Conservation (phyloP, 306 rosid genomes). For the Prunus persica region DNA sequence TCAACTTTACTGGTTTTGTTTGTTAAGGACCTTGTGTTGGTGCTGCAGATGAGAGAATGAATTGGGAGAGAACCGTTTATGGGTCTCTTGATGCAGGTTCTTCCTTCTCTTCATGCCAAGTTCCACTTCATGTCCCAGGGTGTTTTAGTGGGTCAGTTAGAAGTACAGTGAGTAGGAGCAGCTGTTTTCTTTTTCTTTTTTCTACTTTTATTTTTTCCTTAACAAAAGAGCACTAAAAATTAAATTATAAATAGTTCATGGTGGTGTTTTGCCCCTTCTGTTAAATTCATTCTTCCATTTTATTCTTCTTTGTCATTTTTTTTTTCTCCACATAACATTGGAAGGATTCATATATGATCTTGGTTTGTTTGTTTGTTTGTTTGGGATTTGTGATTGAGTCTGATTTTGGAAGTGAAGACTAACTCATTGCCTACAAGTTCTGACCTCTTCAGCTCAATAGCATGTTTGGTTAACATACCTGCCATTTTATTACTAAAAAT, state of each 20-base stretch:
- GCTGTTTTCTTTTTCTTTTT: neutral
- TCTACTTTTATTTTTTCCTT: conserved; percentile 10
- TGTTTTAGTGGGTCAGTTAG: conserved; percentile 25
- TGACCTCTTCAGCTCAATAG: too few relatives aligned
- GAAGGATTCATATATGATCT: conserved; percentile 16
- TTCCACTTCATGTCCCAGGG: conserved; percentile 32
- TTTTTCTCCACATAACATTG: neutral
- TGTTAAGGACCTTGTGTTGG: conserved; percentile 13
- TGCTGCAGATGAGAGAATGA: conserved; percentile 26
- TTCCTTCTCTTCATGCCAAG: conserved; percentile 9
- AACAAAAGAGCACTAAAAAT: conserved; percentile 21
- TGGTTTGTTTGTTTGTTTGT: conserved; percentile 16
- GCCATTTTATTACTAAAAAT: neutral
- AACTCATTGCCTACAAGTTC: too few relatives aligned
- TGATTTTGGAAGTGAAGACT: conserved; percentile 1
- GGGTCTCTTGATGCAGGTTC: conserved; percentile 14
- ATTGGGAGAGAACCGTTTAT: conserved; percentile 1
- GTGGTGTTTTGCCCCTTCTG: conserved; percentile 42
- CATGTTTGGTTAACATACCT: too few relatives aligned
- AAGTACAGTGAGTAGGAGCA: conserved; percentile 45
- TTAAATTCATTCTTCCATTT: conserved; percentile 28
- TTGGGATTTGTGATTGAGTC: conserved; percentile 10
- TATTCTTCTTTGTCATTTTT: neutral
- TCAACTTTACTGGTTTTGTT: neutral
- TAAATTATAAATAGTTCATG: conserved; percentile 34